Base-by-base conservation (phyloP, 2,329 filamentous ascomycete species). In the Xylogone sp. region DNA sequence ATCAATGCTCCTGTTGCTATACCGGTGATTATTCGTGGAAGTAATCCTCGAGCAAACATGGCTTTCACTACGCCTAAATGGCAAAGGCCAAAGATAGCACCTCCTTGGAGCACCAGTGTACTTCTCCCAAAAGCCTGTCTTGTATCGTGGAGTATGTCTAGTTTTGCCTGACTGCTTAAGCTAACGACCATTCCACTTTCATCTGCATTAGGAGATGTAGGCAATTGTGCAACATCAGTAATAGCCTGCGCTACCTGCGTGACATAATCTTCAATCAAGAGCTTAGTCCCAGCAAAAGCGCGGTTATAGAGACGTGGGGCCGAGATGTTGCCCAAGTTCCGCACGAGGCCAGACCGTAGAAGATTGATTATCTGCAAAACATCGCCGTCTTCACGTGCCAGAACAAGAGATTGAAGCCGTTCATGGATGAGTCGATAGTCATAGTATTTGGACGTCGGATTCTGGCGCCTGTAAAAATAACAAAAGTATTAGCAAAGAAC, bases 51-150 rank as follows among this genome's bases (percentile, higher is more conserved):
- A 31, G 91, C 71, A 69, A 92, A 89, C 42, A 97, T 73, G 2
- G 91, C 91, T 65, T 93, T 96, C 39, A 96, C 88, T 5, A 97
- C 90, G 6, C 92, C 92, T 3, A 97, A 69, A 68, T 97, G 93
- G 62, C 90, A 96, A 9, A 96, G 72, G 2, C 92, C 92, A 62
- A 97, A 96, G 52, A 96, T 93, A 42, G 90, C 88, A 13, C 93
- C 92, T 45, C 92, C 92, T 67, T 97, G 91, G 1, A 97, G 71
- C 3, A 97, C 87, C 21, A 97, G 76, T 1, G 88, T 91, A 51
- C 86, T 94, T 57, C 91, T 79, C 9, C 92, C 93, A 70, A 96
- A 95, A 0, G 90, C 89, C 66, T 94, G 90, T 10, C 92, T 79
- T 9, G 90, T 90, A 68, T 96, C 90, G 62, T 94, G 88, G 48